Conservation (phyloP, 169 alveolate species). For the Eimeria zaria region DNA sequence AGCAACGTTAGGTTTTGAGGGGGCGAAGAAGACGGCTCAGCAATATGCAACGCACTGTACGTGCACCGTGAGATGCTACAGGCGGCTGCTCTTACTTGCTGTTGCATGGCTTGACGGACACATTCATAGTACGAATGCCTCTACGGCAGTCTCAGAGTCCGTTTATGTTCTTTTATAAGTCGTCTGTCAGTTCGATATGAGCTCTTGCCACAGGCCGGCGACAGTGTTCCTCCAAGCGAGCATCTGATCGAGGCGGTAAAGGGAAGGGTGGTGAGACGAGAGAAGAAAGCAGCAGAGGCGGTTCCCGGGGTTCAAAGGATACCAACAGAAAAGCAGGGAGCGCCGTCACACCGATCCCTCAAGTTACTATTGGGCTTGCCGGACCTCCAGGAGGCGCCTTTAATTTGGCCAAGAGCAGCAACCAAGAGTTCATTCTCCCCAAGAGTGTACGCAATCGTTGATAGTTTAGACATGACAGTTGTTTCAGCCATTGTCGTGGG, state of each 20-base stretch:
- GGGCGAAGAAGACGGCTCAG: conserved; percentile 71
- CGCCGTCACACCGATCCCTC: conserved; percentile 61
- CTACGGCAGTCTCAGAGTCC: no score
- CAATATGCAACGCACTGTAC: conserved; percentile 63
- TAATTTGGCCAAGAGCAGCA: conserved; percentile 58
- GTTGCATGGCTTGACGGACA: background rate
- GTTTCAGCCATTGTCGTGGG: background rate
- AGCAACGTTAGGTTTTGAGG: conserved; percentile 62
- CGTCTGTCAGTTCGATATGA: background rate
- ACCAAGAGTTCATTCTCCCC: conserved; percentile 46
- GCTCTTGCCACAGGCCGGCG: conserved; percentile 43
- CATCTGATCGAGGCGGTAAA: conserved; percentile 20
- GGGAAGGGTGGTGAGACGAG: conserved; percentile 19
- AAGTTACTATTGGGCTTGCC: conserved; percentile 74
- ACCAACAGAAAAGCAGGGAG: conserved; percentile 11
- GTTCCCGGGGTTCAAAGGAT: conserved; percentile 4
- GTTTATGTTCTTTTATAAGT: background rate
- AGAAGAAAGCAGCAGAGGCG: background rate
- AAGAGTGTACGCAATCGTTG: conserved; percentile 43
- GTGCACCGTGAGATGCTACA: background rate
- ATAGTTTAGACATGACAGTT: no score
- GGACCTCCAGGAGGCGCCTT: conserved; percentile 74
- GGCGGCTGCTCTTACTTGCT: background rate
- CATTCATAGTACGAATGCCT: background rate
- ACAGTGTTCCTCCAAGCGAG: conserved; percentile 58